Base-by-base conservation (phyloP, 805 yeast genomes). In the Cyberlindnera meyerae region DNA sequence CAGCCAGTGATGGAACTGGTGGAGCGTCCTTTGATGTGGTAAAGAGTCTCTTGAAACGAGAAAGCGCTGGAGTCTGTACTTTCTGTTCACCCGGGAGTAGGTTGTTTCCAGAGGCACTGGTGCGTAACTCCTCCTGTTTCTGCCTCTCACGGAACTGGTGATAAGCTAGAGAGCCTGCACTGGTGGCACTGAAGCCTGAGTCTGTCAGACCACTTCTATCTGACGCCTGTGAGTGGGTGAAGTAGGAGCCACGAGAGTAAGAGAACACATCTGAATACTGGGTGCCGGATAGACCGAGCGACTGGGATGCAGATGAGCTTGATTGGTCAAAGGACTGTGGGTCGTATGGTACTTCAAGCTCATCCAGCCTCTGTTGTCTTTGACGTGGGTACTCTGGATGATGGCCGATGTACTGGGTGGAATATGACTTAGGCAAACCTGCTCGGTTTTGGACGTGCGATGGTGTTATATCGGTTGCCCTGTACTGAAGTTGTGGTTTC, bases 141-240 rank as follows among this genome's bases (percentile, higher is more conserved):
- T 44, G 43, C 11, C 39, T 42, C 38, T 61, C 62, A 24, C 78
- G 79, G 52, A 65, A 68, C 49, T 73, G 81, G 55, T 86, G 94
- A 52, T 95, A 72, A 31, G 79, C 77, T 40, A 78, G 77, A 21
- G 94, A 83, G 0, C 94, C 95, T 1, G 95, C 95, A 44, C 93
- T 81, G 0, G 95, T 83, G 5, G 95, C 95, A 62, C 93, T 82
- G 44, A 83, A 71, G 55, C 84, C 93, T 24, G 75, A 70, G 60
- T 70, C 57, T 8, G 66, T 53, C 3, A 74, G 66, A 20, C 69
- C 60, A 35, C 70, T 62, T 27, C 58, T 61, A 37, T 62, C 58
- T 12, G 67, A 65, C 12, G 62, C 51, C 18, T 54, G 47, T 1
- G 88, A 79, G 37, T 66, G 68, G 2, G 73, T 71, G 52, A 75